phyloP scores from a whole-genome alignment of 805 yeast species.

The Wickerhamomyces alni region DNA sequence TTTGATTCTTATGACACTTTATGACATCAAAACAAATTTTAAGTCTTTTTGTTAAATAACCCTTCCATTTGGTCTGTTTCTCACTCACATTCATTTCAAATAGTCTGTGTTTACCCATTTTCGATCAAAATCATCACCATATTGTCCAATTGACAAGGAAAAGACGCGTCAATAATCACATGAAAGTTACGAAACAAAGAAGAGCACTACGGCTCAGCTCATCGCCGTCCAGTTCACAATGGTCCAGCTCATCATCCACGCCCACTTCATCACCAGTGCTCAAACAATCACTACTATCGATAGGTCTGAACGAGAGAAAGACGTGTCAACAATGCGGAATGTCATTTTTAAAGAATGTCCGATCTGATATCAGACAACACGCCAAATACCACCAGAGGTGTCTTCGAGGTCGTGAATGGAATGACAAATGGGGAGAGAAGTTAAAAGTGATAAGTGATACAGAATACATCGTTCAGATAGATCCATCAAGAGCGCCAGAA shows the following conservation, averaged over 20 bases:
- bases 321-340: conserved; percentile 49
- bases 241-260: neutral
- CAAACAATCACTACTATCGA: conserved; percentile 13
- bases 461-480: conserved; percentile 31
- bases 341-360: conserved; percentile 39
- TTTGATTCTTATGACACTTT: too few relatives aligned
- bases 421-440: conserved; percentile 27
- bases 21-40: too few relatives aligned
- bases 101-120: too few relatives aligned
- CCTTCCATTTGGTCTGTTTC: too few relatives aligned
- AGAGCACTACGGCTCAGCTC: neutral
- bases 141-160: neutral
- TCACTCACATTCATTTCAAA: too few relatives aligned
- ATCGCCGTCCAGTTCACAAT: neutral
- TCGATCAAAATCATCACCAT: neutral
- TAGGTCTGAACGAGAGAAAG: conserved; percentile 13
- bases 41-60: too few relatives aligned
- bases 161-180: neutral
- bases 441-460: conserved; percentile 5
- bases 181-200: neutral
- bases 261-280: neutral
- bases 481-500: conserved; percentile 26
- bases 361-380: conserved; percentile 42
- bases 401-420: conserved; percentile 47
- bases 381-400: conserved; percentile 44